Base-by-base conservation (phyloP, 352 stramenopile genomes). In the Lagenidium sp. region DNA sequence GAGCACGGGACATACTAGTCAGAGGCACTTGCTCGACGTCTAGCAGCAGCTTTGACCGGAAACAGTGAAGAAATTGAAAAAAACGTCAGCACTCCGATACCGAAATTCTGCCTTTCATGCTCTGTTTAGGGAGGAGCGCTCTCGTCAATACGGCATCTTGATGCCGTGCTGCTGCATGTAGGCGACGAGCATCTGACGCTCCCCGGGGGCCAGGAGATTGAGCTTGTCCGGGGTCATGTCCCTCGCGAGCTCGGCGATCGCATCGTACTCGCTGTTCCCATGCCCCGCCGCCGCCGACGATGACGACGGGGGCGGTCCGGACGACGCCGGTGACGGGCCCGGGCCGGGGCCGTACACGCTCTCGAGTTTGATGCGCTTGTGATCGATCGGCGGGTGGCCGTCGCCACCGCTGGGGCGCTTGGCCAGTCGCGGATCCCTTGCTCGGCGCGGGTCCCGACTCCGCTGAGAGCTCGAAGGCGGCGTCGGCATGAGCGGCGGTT, bases 141-240 rank as follows among this genome's bases (percentile, higher is more conserved):
- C n/a, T n/a, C n/a, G n/a, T n/a, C n/a, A n/a, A n/a, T 57, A 50
- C 29, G 50, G 40, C 12, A 32, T 22, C 20, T 57, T 50, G 37
- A 90, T 85, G 51, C 75, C 73, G 43, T 90, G 72, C 57, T 88
- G 76, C 56, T 89, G 68, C 79, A 91, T 91, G 55, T 86, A 91
- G 26, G 53, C 56, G 36, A 88, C 32, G 29, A 91, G 41, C 46
- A 91, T 82, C 46, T 91, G 76, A 22, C 76, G 59, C 54, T 91
- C 79, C 44, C 84, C 81, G 6, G 76, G 75, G 5, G 73, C 71
- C 21, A 91, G 60, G 65, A 89, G 68, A 44, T 86, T 68, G 29
- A 91, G 55, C 55, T 91, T 87, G 44, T 89, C 63, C 19, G 75
- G 73, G 13, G 76, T 91, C 73, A 89, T 91, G 50, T 85, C 74